These are phyloP conservation scores for Vigna angularis DNA, from an alignment of 306 rosid genomes.

Conservation along the genomic window DNA sequence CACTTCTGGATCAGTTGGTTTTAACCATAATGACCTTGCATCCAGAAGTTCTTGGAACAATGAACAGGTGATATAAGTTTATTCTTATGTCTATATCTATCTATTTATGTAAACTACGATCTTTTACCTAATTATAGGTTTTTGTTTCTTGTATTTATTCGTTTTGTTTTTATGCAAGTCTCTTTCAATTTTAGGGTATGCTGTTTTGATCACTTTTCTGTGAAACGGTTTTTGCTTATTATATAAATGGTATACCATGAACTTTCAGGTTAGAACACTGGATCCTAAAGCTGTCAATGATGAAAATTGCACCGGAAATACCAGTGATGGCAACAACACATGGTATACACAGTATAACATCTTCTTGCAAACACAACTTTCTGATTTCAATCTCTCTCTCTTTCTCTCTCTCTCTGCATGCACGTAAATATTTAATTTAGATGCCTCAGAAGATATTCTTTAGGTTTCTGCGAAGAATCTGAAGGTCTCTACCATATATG, in stretches of 20 bases:
- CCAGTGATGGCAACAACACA: constrained; percentile 82
- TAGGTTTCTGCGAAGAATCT: constrained; percentile 54
- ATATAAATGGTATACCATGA: constrained; percentile 3
- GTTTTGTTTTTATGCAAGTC: constrained; percentile 25
- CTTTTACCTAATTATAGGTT: neutral
- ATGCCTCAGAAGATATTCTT: constrained; percentile 44
- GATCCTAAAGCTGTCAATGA: constrained; percentile 76
- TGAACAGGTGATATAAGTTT: constrained; percentile 55
- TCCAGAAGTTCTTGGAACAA: constrained; percentile 72
- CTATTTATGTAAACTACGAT: neutral
- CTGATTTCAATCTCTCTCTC: neutral
- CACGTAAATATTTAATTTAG: constrained; percentile 50
- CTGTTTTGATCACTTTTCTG: neutral
- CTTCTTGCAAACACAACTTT: constrained; percentile 22
- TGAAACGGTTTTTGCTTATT: neutral
- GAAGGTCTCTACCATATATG: constrained; percentile 52
- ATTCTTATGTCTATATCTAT: neutral
- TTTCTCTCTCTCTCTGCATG: constrained; percentile 39
- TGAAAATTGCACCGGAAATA: constrained; percentile 77
- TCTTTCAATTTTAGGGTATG: constrained; percentile 50
- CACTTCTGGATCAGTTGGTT: constrained; percentile 38
- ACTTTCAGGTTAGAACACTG: constrained; percentile 63
- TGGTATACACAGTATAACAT: constrained; percentile 47
- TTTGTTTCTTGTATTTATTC: neutral
- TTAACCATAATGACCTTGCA: constrained; percentile 61